Evolutionary conservation across 1,284 basidiomycete species (phyloP).

Genomic region (Puccinia novopanici): DNA sequence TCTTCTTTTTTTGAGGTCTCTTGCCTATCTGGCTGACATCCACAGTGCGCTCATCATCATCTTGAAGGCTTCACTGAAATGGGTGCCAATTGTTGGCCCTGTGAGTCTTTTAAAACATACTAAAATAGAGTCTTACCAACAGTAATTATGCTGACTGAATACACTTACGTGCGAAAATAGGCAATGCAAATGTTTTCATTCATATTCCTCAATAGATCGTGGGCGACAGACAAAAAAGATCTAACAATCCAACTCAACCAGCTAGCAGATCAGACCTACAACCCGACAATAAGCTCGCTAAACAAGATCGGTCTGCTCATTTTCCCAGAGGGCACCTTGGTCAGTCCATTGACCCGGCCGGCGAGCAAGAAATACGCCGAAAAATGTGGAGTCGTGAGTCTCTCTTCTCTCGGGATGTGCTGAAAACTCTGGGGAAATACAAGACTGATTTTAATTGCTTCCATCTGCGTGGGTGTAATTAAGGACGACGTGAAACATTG

Average conservation of each 20-base stretch:
- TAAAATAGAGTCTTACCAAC: neutral
- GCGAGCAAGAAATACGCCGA: constrained; percentile 80
- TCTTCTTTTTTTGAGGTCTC: constrained; percentile 59
- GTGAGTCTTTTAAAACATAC: constrained; percentile 62
- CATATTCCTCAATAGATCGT: constrained; percentile 81
- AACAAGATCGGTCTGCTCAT: constrained; percentile 77
- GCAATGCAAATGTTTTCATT: constrained; percentile 90
- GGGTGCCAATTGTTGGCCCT: constrained; percentile 84
- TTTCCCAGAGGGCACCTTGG: constrained; percentile 90
- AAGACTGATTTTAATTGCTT: neutral
- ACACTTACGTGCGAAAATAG: constrained; percentile 59
- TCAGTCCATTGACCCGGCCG: constrained; percentile 77
- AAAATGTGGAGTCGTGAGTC: constrained; percentile 74
- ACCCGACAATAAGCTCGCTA: constrained; percentile 61
- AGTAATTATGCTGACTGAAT: neutral
- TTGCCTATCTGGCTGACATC: constrained; percentile 74
- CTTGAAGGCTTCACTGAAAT: constrained; percentile 82
- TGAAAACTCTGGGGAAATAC: neutral
- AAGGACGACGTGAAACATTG: constrained; percentile 77
- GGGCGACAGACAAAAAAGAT: constrained; percentile 75
- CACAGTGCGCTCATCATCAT: constrained; percentile 80
- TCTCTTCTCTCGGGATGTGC: constrained; percentile 2
- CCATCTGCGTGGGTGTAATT: constrained; percentile 25
- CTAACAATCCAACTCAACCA: constrained; percentile 67
- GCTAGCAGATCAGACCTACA: constrained; percentile 60